Base-by-base conservation (phyloP, 306 rosid species). In the Malus sieversii region DNA sequence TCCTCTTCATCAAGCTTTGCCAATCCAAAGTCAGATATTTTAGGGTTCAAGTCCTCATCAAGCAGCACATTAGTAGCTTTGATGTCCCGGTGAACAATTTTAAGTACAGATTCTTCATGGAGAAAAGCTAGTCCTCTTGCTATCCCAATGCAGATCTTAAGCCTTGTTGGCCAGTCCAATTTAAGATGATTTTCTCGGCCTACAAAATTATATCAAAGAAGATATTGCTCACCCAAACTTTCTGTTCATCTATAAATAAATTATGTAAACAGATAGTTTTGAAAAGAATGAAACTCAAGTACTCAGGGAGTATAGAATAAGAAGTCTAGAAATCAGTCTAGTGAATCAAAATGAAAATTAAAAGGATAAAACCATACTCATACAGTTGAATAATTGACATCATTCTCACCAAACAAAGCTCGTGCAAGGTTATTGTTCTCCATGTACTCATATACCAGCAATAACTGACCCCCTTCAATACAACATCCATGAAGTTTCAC, bases 81-180 rank as follows among this genome's bases (percentile, higher is more conserved):
- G 82, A 92, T 87, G 84, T 88, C 97, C 75, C 89, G 82, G 66
- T 92, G 97, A 66, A 90, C 96, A 68, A 88, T 90, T 79, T 88
- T 90, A 63, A 92, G 81, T 72, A 82, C 81, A 30, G 97, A 90
- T 69, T 90, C 89, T 71, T 90, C 96, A 16, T 88, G 92, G 40
- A 92, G 96, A 82, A 88, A 92, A 68, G 90, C 88, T 57, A 92
- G 82, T 40, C 93, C 97, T 84, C 77, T 92, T n/a, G 96, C 93
- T 72, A 92, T 80, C 64, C 97, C 96, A 8, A 88, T 72, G 71
- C 96, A 90, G 65, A 92, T 90, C 77, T 80, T 84, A 58, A 64
- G 79, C 79, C 96, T 88, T 66, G 85, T 80, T 23, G 88, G 66
- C 97, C 97, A 90, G 58, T 85, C 87, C 77, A 88, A 25, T 35